These are phyloP conservation scores for Monosporascus sp. DNA, from an alignment of 2,329 filamentous ascomycete genomes.

Conservation along the genomic window DNA sequence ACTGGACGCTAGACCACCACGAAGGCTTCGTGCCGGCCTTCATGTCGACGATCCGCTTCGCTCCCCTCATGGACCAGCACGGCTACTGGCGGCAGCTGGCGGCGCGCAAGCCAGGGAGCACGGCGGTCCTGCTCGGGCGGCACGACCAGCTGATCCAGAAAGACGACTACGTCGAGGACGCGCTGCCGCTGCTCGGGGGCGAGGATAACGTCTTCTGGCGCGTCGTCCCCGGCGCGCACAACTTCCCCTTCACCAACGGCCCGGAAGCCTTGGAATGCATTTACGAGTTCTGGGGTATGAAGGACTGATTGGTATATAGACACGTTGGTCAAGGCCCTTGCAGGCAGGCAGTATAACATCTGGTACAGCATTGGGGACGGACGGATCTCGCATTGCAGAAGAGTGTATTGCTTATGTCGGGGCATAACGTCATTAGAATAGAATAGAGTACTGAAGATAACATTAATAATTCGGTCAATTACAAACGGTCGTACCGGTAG, in stretches of 20 bases:
- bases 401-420: no score
- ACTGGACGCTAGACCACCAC: slow-evolving; percentile 55
- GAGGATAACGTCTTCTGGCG: slow-evolving; percentile 44
- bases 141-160: slow-evolving; percentile 48
- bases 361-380: no score
- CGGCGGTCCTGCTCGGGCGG: slow-evolving; percentile 47
- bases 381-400: no score
- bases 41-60: slow-evolving; percentile 51
- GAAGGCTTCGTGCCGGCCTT: slow-evolving; percentile 55
- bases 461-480: no score
- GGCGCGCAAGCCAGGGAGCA: slow-evolving; percentile 35
- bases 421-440: no score
- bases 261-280: slow-evolving; percentile 40
- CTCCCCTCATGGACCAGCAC: slow-evolving; percentile 49
- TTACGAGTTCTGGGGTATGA: slow-evolving; percentile 41
- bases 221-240: slow-evolving; percentile 50
- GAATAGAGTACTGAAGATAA: no score
- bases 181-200: slow-evolving; percentile 46
- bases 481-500: no score
- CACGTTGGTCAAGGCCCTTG: no score
- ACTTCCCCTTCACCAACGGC: slow-evolving; percentile 57
- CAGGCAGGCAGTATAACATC: not conserved
- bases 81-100: slow-evolving; percentile 45
- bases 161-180: slow-evolving; percentile 44
- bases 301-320: slow-evolving; percentile 1